Evolutionary conservation across 441 rosid species (phyloP), one percentile per base, ranked within the genome.

Genomic region (Bruguiera hainesii): DNA sequence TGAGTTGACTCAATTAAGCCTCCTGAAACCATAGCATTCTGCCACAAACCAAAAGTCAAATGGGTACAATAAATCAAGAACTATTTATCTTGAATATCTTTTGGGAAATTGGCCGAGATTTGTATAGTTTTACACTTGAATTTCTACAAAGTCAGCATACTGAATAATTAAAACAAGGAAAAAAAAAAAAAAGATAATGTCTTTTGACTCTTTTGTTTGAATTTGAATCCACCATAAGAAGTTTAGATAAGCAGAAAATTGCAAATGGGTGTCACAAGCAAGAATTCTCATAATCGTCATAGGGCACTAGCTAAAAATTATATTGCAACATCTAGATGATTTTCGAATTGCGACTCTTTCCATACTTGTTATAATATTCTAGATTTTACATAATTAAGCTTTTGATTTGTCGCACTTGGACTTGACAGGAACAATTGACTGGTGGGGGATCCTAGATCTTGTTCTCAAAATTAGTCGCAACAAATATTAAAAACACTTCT

Each of bases 211-310:
- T 57, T 56, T 71, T 39, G 48, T 46, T 53, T 56, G 48, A 39
- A 39, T 13, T 39, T 39, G 1, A 10, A 28, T 52, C 15, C 52
- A 28, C 58, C 29, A 2, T 21, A 61, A 49, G 21, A 29, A 7
- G 13, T 16, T 31, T 6, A 2, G 63, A 65, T 61, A 55, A 56
- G 30, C 10, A 31, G n/a, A 42, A 50, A 68, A 46, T 16, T 20
- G 64, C 30, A 72, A 78, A 76, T 80, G 83, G 86, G 80, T 70
- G 85, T 73, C 82, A 65, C 87, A 68, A 80, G 81, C 63, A 81
- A 52, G 70, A 80, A 71, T 82, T 85, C 87, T 74, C 28, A 64
- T 81, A 20, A 6, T 72, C 84, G 84, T 80, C 78, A 85, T 80
- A 79, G 69, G 66, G 74, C 90, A 83, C 71, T 74, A 64, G 13